Evolutionary conservation across 73 alveolate genomes (phyloP), one percentile per base, ranked within the genome.

Genomic region (Paramecium primaurelia): DNA sequence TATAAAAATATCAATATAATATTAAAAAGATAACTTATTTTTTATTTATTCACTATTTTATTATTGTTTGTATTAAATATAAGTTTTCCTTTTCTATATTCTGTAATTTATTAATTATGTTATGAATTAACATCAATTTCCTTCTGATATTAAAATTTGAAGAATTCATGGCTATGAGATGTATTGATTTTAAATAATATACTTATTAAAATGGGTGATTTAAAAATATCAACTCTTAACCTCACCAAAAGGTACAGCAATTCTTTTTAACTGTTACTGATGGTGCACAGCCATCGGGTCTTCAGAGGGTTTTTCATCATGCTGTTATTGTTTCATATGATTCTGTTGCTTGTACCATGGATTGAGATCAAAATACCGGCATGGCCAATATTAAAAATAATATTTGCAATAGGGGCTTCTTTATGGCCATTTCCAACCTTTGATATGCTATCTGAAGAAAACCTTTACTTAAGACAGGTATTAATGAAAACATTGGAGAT

Each of bases 351-450:
- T 11, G 28, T 80, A 8, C 91, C 91, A 38, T 49, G 51, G 71
- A 80, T 45, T 49, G 49, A 80, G 75, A 80, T 80, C 20, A 80
- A 42, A 25, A 26, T 80, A 45, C 91, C 91, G 8, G 71, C 91
- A 26, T 49, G 51, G 44, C 75, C 90, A 25, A 45, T 47, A 20
- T 59, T 89, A 89, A 71, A 71, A 51, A 71, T 30, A 32, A 89
- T 89, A 45, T 89, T 89, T 58, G 32, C 45, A 71, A 68, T 71
- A 71, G 88, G 85, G 3, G 47, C 77, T 45, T 58, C 80, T 26
- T 47, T 89, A 28, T 89, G 94, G 94, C 94, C 94, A 45, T 73
- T 89, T 83, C 94, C 94, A 38, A 89, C 94, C 18, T 89, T 59
- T n/a, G 58, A 77, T 16, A 83, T 89, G 86, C 18, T 83, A 8